These are phyloP conservation scores for Aspergillus sclerotioniger DNA, from an alignment of 495 filamentous ascomycete genomes.

Conservation along the genomic window DNA sequence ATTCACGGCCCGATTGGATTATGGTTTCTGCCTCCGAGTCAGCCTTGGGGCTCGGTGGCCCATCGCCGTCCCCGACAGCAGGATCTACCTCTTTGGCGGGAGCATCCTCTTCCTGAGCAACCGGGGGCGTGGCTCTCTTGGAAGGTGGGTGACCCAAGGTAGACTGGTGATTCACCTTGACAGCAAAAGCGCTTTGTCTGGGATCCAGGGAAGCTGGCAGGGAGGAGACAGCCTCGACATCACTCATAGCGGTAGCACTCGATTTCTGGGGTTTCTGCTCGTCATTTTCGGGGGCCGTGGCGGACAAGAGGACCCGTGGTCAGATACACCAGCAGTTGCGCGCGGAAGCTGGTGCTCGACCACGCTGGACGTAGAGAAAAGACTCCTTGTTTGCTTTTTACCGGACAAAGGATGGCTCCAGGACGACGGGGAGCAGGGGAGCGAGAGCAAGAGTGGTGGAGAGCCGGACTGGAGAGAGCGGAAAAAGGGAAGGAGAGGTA, in stretches of 20 bases:
- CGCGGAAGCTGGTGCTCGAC: conserved; percentile 39
- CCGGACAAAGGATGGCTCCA: neutral
- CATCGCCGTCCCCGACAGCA: conserved; percentile 33
- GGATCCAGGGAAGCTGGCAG: conserved; percentile 45
- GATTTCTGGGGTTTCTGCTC: conserved; percentile 43
- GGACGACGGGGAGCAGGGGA: neutral
- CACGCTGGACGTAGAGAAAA: conserved; percentile 15
- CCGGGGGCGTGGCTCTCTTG: conserved; percentile 23
- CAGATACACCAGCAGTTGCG: conserved; percentile 40
- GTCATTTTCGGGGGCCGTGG: conserved; percentile 51
- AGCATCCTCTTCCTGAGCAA: conserved; percentile 22
- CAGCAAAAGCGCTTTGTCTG: conserved; percentile 37
- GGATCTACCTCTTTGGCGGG: conserved; percentile 24
- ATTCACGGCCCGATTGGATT: conserved; percentile 70
- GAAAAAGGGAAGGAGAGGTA: neutral
- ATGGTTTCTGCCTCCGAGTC: conserved; percentile 84
- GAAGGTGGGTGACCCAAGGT: conserved; percentile 28
- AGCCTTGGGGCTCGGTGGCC: conserved; percentile 42
- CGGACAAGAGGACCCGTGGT: conserved; percentile 31
- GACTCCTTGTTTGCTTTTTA: neutral
- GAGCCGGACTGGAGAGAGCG: too few species aligned
- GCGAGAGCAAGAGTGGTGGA: neutral
- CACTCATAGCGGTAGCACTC: conserved; percentile 53
- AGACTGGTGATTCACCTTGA: conserved; percentile 32
- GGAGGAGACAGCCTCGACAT: conserved; percentile 45